Conservation (phyloP, 106 monocot species). For the Hemerocallis citrina region DNA sequence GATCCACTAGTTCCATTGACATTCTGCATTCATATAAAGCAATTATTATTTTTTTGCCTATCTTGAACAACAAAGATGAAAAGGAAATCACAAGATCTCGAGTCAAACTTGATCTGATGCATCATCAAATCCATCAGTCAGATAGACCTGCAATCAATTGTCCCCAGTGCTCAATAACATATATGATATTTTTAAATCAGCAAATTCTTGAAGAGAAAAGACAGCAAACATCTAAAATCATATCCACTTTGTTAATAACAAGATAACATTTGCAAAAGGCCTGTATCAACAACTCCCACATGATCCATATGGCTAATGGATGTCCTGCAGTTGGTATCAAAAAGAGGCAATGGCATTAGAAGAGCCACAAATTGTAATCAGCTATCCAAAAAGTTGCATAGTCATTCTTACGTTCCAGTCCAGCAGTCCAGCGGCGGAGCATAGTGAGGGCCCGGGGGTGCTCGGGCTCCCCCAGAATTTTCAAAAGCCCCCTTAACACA, state of each 20-base stretch:
- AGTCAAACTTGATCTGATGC: slow-evolving; percentile 31
- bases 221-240: slow-evolving; percentile 58
- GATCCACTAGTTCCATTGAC: slow-evolving; percentile 7
- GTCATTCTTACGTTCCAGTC: slow-evolving; percentile 32
- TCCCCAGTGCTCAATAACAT: not conserved
- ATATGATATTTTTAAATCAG: not conserved
- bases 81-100: not conserved
- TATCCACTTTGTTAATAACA: slow-evolving; percentile 21
- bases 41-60: not conserved
- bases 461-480: too few species aligned
- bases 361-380: not conserved
- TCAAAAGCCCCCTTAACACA: too few species aligned
- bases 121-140: slow-evolving; percentile 80
- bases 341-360: slow-evolving; percentile 8
- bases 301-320: slow-evolving; percentile 86
- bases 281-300: slow-evolving; percentile 40
- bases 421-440: too few species aligned
- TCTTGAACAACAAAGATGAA: not conserved
- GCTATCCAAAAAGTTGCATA: not conserved
- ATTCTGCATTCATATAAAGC: slow-evolving; percentile 11
- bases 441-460: too few species aligned
- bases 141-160: slow-evolving; percentile 53
- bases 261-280: slow-evolving; percentile 63
- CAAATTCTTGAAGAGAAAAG: not conserved
- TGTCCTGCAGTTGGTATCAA: slow-evolving; percentile 35